A percentile compares a stretch with the other conserved stretches of the same genome.
These are phyloP conservation scores for Hippophae tibetana DNA, from an alignment of 306 rosid species.

Conservation along the genomic window DNA sequence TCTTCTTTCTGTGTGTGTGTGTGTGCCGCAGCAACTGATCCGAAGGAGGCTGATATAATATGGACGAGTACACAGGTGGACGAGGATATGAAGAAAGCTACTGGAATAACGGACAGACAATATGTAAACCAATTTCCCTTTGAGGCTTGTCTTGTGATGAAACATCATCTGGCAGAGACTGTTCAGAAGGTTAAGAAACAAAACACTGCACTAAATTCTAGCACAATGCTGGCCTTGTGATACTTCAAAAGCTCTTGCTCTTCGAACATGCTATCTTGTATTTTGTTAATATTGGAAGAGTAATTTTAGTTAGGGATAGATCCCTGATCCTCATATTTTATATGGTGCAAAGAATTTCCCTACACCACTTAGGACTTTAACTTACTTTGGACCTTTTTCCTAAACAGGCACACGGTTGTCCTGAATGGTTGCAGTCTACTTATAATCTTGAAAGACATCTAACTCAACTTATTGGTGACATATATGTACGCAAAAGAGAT, in stretches of 20 bases:
- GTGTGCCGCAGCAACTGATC: conserved; percentile 52
- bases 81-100: conserved; percentile 68
- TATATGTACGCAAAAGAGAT: conserved; percentile 53
- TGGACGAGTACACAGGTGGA: conserved; percentile 85
- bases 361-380: background rate
- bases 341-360: background rate
- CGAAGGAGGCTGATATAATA: conserved; percentile 80
- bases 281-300: too few relatives aligned
- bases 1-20: background rate
- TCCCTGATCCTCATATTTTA: too few relatives aligned
- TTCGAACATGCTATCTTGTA: too few relatives aligned
- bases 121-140: conserved; percentile 82
- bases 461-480: conserved; percentile 82
- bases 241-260: too few relatives aligned
- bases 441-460: conserved; percentile 83
- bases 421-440: conserved; percentile 89
- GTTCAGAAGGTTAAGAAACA: conserved; percentile 61
- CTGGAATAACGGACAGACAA: conserved; percentile 72
- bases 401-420: conserved; percentile 73
- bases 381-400: conserved; percentile 4
- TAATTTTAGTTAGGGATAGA: too few relatives aligned
- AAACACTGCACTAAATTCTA: background rate
- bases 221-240: too few relatives aligned
- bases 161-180: conserved; percentile 93
- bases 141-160: conserved; percentile 95